phyloP scores from a whole-genome alignment of 2,329 filamentous ascomycete genomes.

The Blumeriella jaapii region DNA sequence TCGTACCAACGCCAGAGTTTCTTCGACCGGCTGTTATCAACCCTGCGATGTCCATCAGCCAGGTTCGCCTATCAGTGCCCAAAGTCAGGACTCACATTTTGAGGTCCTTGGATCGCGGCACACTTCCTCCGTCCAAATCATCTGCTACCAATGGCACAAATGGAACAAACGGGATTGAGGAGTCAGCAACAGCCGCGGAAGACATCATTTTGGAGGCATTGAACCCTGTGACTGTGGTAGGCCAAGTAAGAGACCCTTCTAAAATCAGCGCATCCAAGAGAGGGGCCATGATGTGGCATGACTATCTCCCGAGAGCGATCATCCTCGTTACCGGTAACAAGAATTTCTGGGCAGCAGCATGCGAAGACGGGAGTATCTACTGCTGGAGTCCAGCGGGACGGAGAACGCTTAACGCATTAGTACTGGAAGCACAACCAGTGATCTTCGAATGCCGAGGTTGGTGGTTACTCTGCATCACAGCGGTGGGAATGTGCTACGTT shows the following conservation, averaged over 20 bases:
- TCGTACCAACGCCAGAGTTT: conserved; percentile 66
- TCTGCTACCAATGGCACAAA: conserved; percentile 23
- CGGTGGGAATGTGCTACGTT: conserved; percentile 79
- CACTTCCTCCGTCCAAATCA: conserved; percentile 31
- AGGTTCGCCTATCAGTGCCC: conserved; percentile 77
- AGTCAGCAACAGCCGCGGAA: conserved; percentile 51
- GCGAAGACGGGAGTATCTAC: conserved; percentile 83
- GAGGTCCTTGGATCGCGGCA: conserved; percentile 62
- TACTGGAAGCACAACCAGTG: conserved; percentile 86
- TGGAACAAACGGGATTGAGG: conserved; percentile 34
- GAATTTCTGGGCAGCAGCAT: conserved; percentile 84
- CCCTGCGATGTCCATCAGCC: conserved; percentile 68
- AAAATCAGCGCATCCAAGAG: conserved; percentile 73
- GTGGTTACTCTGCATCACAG: conserved; percentile 83
- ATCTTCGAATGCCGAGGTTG: conserved; percentile 83
- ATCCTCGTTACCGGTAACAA: conserved; percentile 86
- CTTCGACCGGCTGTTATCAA: conserved; percentile 80
- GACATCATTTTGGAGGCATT: conserved; percentile 78
- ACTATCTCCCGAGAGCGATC: conserved; percentile 77
- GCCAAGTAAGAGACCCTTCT: conserved; percentile 65
- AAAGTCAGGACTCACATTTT: conserved; percentile 75
- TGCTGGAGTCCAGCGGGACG: conserved; percentile 89
- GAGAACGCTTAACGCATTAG: conserved; percentile 69
- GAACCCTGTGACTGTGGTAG: conserved; percentile 56
- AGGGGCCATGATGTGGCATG: conserved; percentile 79